These are phyloP conservation scores for Oryza australiensis DNA, from an alignment of 176 grass and related monocot species.

Conservation along the genomic window DNA sequence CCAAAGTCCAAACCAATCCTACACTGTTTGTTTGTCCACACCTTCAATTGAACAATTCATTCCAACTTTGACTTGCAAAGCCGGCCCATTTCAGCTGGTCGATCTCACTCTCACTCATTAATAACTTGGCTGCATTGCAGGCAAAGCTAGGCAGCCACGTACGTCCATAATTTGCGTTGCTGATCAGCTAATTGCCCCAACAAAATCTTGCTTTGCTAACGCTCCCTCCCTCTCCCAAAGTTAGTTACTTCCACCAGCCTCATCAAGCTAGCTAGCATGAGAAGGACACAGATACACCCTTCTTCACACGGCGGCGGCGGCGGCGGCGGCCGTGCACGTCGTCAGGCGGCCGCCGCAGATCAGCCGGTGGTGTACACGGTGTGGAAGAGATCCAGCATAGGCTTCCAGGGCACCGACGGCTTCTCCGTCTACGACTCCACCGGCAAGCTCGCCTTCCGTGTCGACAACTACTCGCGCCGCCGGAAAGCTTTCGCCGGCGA, in stretches of 20 bases:
- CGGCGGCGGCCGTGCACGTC: neutral
- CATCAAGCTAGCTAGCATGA: slow-evolving; percentile 32
- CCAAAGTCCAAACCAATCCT: neutral
- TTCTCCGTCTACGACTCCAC: slow-evolving; percentile 81
- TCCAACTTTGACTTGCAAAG: too few relatives aligned
- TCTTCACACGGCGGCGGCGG: neutral
- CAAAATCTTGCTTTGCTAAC: too few relatives aligned
- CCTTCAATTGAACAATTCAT: too few relatives aligned
- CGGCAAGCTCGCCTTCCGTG: slow-evolving; percentile 67
- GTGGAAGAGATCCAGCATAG: slow-evolving; percentile 97
- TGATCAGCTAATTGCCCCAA: neutral
- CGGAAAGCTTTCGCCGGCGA: slow-evolving; percentile 64
- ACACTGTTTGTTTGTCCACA: neutral
- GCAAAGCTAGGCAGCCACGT: neutral
- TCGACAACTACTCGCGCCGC: slow-evolving; percentile 81
- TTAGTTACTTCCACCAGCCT: neutral
- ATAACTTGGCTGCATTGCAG: neutral
- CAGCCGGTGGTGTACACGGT: slow-evolving; percentile 66
- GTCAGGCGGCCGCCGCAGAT: neutral
- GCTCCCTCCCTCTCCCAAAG: too few relatives aligned
- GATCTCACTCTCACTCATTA: neutral
- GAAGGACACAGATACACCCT: slow-evolving; percentile 62
- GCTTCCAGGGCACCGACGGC: slow-evolving; percentile 89
- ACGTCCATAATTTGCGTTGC: neutral
- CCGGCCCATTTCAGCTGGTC: neutral